Percentiles rank a stretch among this genome's conserved stretches.
These are phyloP conservation scores for Zanthoxylum bungeanum DNA, from an alignment of 345 rosid species.

Conservation along the genomic window DNA sequence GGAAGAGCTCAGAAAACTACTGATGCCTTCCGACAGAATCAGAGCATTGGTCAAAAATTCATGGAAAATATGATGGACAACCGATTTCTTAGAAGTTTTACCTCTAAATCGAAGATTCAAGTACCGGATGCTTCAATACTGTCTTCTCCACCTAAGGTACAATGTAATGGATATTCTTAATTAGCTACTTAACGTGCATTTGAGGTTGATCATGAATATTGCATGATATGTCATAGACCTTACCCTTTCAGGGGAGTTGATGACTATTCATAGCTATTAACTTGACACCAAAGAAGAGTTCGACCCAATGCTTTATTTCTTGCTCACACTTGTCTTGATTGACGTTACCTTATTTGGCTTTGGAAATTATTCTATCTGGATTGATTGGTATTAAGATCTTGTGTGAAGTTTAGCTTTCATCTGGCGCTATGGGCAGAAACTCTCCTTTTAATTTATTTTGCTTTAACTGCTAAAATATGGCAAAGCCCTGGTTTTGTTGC, in stretches of 20 bases:
- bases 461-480: not conserved
- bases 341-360: not conserved
- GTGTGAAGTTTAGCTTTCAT: not conserved
- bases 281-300: too few species aligned
- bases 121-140: constrained; percentile 60
- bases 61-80: constrained; percentile 90
- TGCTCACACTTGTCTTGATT: constrained; percentile 5
- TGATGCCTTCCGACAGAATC: constrained; percentile 61
- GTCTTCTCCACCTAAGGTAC: constrained; percentile 79
- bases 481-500: not conserved
- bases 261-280: too few species aligned
- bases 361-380: not conserved
- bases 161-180: constrained; percentile 9
- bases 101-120: constrained; percentile 66
- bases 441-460: not conserved
- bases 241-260: not conserved
- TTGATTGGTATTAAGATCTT: not conserved
- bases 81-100: constrained; percentile 71
- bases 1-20: constrained; percentile 61
- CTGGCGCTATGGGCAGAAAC: not conserved
- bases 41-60: constrained; percentile 80
- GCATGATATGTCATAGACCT: not conserved
- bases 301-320: too few species aligned
- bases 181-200: not conserved
- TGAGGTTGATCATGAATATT: not conserved